Evolutionary conservation across 2,329 filamentous ascomycete genomes (phyloP), one percentile per base, ranked within the genome.

Genomic region (Neocucurbitaria cava): DNA sequence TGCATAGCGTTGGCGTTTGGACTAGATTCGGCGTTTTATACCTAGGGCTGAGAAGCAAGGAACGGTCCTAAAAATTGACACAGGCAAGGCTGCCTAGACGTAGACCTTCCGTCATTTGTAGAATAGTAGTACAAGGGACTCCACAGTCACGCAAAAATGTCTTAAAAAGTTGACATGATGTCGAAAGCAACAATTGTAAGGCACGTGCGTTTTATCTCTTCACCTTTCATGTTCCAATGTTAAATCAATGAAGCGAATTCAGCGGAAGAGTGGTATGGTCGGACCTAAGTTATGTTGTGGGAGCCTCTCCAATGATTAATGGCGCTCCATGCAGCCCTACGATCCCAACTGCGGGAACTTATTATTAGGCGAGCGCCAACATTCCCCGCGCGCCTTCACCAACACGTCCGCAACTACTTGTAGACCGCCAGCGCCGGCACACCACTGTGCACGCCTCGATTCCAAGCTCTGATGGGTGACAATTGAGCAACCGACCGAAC

Each of bases 331-430:
- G 35, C 54, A 57, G 54, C 54, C 50, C 51, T 54, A 48, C 30
- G 11, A 40, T 47, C 39, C 41, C 46, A 35, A 36, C 24, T 35
- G 18, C 35, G 40, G 55, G 56, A 61, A 60, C 52, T 62, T 62
- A 9, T 62, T 62, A 9, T 26, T 70, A 66, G 61, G 68, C 68
- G 67, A 71, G 52, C 51, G 54, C 52, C 58, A 49, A 47, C 54
- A 64, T 66, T 61, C 59, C 64, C 65, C 65, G 62, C 65, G 68
- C 60, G 65, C 62, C 53, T 66, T 51, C 56, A 60, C 52, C 51
- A 61, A 54, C 50, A 64, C 61, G 59, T 66, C 65, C 63, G 56
- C 61, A 61, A 56, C 49, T 54, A 31, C 56, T 58, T n/a, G n/a
- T n/a, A n/a, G n/a, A n/a, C 58, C 62, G 56, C 49, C 51, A 53